Base-by-base conservation (phyloP, 2,329 filamentous ascomycete species). In the Periconia sp. region DNA sequence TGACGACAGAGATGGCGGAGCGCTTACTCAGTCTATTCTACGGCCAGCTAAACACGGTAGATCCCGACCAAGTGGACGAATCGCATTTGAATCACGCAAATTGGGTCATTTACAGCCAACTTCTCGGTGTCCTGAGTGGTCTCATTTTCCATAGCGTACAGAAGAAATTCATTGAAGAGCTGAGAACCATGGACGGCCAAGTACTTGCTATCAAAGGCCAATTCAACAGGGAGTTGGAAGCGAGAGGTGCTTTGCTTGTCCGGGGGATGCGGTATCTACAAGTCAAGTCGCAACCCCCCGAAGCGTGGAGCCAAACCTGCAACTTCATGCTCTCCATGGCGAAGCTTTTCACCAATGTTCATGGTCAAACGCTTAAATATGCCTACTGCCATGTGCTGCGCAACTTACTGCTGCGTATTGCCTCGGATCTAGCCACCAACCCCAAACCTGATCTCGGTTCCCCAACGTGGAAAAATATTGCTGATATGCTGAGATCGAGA, bases 1-100 rank as follows among this genome's bases (percentile, higher is more conserved):
- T 99, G 61, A 96, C 90, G 6, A 81, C 86, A 1, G 93, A 97
- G 62, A 96, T 97, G 85, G 92, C 95, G 55, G 91, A 94, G 57
- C 93, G 95, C 62, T 81, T 99, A 5, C 93, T 97, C 70, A 91
- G 88, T 58, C 96, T 99, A 55, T 96, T 99, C 50, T 99, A 97
- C 72, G 88, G 88, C n/a, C 94, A 97, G 72, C 81, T 99, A 10
- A 95, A 92, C 68, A 89, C 88, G 44, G 89, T 92, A 8, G 92
- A 97, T 56, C 86, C 90, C 0, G 91, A 96, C 8, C 86, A 92
- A 65, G 78, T 93, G 3, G 79, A 86, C 57, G 80, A 87, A 9
- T 96, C 92, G 0, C 87, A 90, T 0, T 79, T 97, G 20, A 91
- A 92, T 60, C 86, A 94, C 74, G 90, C 94, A 14, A 99, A 99